These are phyloP conservation scores for Guillardia theta DNA, from an alignment of 78 protist species.

Conservation along the genomic window DNA sequence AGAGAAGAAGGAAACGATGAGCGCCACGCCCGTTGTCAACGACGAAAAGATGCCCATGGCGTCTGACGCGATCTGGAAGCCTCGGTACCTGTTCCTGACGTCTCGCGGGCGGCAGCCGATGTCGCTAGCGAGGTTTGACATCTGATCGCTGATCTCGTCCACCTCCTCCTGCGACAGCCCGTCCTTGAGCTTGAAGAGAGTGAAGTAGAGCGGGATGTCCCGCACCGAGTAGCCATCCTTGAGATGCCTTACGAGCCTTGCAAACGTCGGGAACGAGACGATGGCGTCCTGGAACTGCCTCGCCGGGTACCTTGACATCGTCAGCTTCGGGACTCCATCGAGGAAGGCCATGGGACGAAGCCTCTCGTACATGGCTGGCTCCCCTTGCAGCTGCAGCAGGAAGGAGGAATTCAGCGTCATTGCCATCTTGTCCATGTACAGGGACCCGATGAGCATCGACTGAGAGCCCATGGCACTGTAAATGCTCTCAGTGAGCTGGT, in stretches of 20 bases:
- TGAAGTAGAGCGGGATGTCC: neutral
- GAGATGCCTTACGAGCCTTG: neutral
- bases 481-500: neutral
- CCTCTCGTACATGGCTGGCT: neutral
- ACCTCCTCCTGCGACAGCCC: neutral
- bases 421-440: neutral
- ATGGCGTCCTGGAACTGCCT: constrained; percentile 62
- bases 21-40: neutral
- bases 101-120: neutral
- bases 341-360: constrained; percentile 11
- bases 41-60: neutral
- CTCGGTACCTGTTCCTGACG: neutral
- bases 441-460: neutral
- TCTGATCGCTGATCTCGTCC: neutral
- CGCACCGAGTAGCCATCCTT: neutral
- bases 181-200: neutral
- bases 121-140: neutral
- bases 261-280: constrained; percentile 64
- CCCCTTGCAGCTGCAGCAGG: neutral
- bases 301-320: constrained; percentile 8
- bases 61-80: neutral
- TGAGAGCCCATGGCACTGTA: neutral
- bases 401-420: neutral
- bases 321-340: neutral
- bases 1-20: constrained; percentile 23